Base-by-base conservation (phyloP, 441 rosid genomes). In the Cnidoscolus chayamansa region DNA sequence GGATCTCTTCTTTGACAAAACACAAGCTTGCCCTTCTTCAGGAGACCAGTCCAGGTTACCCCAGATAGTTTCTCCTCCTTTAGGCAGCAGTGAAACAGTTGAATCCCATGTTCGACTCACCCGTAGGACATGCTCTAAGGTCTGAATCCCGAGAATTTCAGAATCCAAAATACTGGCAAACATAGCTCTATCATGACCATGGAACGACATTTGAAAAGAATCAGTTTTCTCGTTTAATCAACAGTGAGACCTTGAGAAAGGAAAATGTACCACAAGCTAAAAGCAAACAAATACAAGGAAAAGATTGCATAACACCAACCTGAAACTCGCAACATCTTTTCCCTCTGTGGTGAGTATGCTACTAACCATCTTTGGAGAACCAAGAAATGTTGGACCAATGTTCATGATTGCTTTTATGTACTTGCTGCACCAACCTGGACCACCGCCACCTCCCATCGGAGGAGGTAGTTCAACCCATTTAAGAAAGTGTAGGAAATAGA, bases 61-160 rank as follows among this genome's bases (percentile, higher is more conserved):
- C 96, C 92, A 89, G 19, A 90, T 82, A 31, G 84, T 68, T 65
- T 89, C 92, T 75, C 96, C 94, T 1, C 96, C 93, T 74, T 90
- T 89, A 48, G 94, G 96, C 63, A 90, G 16, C 83, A 87, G 73
- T 10, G 92, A 87, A 50, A 85, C 70, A 20, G 72, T n/a, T 2
- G 96, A 86, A 75, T 88, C 93, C 96, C 96, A 90, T 15, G 90
- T 88, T 72, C 91, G 83, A 75, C 83, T 69, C 71, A 90, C 67
- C 45, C 85, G 71, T 87, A 88, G 72, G 55, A 84, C 74, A 69
- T 87, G 90, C 67, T 86, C 80, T 4, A 85, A 72, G 7, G 91
- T 85, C 62, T 88, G 96, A 69, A 86, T 74, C 60, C 86, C 81
- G 8, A 87, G 75, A 76, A 84, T 64, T 61, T 86, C 90, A 3